A percentile compares a stretch with the other conserved stretches of the same genome.
These are phyloP conservation scores for Melampsora americana DNA, from an alignment of 1,284 basidiomycete genomes.

Conservation along the genomic window DNA sequence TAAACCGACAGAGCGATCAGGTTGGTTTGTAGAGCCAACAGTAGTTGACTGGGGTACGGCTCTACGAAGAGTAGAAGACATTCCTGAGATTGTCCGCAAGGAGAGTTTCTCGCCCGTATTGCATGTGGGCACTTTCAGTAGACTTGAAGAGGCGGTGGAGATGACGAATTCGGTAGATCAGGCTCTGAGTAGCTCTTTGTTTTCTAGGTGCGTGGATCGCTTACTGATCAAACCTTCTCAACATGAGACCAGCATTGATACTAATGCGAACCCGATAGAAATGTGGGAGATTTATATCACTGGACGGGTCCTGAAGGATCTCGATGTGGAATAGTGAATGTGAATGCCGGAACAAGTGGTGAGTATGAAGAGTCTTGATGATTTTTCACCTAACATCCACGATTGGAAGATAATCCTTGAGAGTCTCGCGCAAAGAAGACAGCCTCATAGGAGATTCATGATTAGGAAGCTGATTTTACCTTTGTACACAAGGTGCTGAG, in stretches of 20 bases:
- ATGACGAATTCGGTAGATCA: slow-evolving; percentile 92
- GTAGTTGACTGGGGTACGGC: slow-evolving; percentile 61
- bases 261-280: neutral
- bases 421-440: slow-evolving; percentile 60
- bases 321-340: slow-evolving; percentile 51
- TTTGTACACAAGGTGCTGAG: slow-evolving; percentile 78
- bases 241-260: slow-evolving; percentile 62
- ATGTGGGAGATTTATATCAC: slow-evolving; percentile 48
- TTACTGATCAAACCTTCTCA: slow-evolving; percentile 73
- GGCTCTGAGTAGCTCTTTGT: slow-evolving; percentile 81
- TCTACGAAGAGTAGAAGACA: slow-evolving; percentile 61
- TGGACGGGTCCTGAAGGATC: slow-evolving; percentile 49
- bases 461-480: slow-evolving; percentile 75
- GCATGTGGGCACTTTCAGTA: slow-evolving; percentile 81
- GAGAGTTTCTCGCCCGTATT: slow-evolving; percentile 85
- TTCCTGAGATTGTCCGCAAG: slow-evolving; percentile 67
- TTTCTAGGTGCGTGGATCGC: slow-evolving; percentile 63
- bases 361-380: neutral
- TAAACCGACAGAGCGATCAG: slow-evolving; percentile 61
- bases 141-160: slow-evolving; percentile 80
- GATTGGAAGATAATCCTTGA: slow-evolving; percentile 5
- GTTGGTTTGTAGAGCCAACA: slow-evolving; percentile 84
- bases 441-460: too few species aligned
- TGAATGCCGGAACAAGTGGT: slow-evolving; percentile 46
- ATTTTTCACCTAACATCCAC: slow-evolving; percentile 47